Evolutionary conservation across 371 early-diverging fungal genomes (phyloP), one percentile per base, ranked within the genome.

Genomic region (Apophysomyces variabilis): DNA sequence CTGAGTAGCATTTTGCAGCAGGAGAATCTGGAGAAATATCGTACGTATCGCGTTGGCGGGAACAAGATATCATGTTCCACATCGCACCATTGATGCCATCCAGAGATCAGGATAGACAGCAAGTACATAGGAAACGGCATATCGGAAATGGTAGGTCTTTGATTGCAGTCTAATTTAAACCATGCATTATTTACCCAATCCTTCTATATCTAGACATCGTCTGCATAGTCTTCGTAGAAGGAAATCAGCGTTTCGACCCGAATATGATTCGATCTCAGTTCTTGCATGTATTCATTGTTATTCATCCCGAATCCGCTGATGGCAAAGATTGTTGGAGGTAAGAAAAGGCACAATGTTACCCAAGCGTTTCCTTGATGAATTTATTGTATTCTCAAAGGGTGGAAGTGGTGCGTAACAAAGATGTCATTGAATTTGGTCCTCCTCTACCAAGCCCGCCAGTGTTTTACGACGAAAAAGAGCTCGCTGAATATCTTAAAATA

Each of bases 51-150:
- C 86, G 86, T 65, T 93, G 93, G 86, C 88, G 79, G 74, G 92
- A 88, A 6, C 92, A 88, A 70, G 93, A 94, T 68, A 87, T 95
- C 67, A 93, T 94, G 92, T 95, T 90, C 70, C 96, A 95, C 69
- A 91, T 93, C 5, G 87, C 93, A 13, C 89, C 94, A 1, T 66
- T 92, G 16, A 82, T 95, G 59, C 96, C 96, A 3, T 86, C 70
- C 72, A 85, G 84, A 62, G 75, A 78, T 6, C 79, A 79, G 8
- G 94, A 94, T 70, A 73, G 73, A 32, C 93, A 94, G 56, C 94
- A 93, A 74, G 80, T 94, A 18, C 92, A 93, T 67, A 82, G 92
- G 13, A 95, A 95, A 71, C 80, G 93, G 14, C 92, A 93, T 69
- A 90, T 95, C 45, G 95, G 95, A 60, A 95, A 95, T 75, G 93